A percentile compares a stretch with the other conserved stretches of the same genome.
Evolutionary conservation across 768 basidiomycete genomes (phyloP).

Genomic region (Lactarius sanguifluus): DNA sequence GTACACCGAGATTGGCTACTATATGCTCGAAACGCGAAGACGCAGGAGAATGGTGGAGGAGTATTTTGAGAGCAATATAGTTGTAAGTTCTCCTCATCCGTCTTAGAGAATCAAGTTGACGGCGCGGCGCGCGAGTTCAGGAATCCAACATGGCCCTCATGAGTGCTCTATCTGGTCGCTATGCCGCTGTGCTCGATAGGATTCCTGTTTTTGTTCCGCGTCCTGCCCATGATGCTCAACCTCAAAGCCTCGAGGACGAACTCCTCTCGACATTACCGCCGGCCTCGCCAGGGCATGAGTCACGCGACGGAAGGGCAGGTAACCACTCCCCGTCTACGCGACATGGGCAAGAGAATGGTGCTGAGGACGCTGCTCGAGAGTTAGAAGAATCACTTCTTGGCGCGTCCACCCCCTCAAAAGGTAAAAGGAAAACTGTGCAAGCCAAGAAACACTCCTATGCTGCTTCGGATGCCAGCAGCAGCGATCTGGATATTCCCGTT

Average conservation of each 20-base stretch:
- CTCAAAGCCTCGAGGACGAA: conserved; percentile 38
- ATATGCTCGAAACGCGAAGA: conserved; percentile 69
- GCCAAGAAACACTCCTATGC: conserved; percentile 43
- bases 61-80: conserved; percentile 66
- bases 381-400: conserved; percentile 57
- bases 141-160: conserved; percentile 69
- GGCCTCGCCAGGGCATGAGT: conserved; percentile 37
- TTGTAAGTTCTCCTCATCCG: conserved; percentile 45
- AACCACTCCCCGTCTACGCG: conserved; percentile 28
- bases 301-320: conserved; percentile 24
- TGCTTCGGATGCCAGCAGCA: conserved; percentile 55
- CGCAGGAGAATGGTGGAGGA: conserved; percentile 70
- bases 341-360: conserved; percentile 35
- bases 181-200: conserved; percentile 48
- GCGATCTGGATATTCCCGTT: conserved; percentile 51
- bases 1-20: conserved; percentile 66
- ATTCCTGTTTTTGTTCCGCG: conserved; percentile 45
- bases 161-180: conserved; percentile 55
- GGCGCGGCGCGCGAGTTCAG: conserved; percentile 39
- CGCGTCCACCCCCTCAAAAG: conserved; percentile 32
- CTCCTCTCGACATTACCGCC: conserved; percentile 38
- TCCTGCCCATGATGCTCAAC: conserved; percentile 32
- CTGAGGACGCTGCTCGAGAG: conserved; percentile 58
- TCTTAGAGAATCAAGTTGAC: neutral
- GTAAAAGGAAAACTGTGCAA: conserved; percentile 53